Evolutionary conservation across 2,329 filamentous ascomycete genomes (phyloP).

Genomic region (Fusarium drepaniforme): DNA sequence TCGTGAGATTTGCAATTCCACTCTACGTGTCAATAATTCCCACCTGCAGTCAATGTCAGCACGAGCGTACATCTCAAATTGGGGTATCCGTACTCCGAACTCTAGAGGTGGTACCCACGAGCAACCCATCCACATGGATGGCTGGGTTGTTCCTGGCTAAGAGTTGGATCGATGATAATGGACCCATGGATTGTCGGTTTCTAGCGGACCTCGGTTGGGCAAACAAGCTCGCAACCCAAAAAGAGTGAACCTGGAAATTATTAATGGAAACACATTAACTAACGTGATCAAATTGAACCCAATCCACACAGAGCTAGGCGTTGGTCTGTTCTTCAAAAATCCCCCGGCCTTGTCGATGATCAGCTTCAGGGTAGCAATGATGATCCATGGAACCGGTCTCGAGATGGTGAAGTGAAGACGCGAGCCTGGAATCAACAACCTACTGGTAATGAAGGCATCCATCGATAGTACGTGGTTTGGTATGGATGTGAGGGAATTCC

Average conservation of each 20-base stretch:
- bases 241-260: neutral
- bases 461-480: neutral
- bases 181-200: neutral
- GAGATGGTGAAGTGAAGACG: neutral
- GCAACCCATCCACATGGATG: neutral
- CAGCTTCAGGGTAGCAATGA: neutral
- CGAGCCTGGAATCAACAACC: neutral
- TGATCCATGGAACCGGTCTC: neutral
- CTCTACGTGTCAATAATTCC: neutral
- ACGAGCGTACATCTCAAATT: neutral
- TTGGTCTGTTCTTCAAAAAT: neutral
- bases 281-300: neutral
- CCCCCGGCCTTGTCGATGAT: neutral
- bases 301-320: neutral
- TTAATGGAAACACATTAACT: neutral
- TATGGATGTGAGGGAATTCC: neutral
- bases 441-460: neutral
- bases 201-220: neutral
- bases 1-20: constrained; percentile 6
- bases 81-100: neutral
- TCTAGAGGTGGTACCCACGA: neutral
- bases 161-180: neutral
- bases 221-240: neutral
- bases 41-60: neutral
- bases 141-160: neutral